Base-by-base conservation (phyloP, 1,284 basidiomycete species). In the Tetrapyrgos nigripes region DNA sequence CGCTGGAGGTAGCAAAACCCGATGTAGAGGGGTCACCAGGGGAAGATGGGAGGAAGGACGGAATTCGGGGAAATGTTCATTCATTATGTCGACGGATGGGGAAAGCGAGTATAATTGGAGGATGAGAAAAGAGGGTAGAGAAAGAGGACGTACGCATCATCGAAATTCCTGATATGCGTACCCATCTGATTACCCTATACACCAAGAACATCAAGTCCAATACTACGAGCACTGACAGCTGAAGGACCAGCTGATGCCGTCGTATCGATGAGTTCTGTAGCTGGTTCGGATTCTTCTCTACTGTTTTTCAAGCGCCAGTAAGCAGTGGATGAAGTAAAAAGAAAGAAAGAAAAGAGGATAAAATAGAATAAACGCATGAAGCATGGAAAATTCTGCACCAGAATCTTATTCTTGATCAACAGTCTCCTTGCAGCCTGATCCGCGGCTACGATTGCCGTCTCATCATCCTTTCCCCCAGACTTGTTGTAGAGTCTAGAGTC, bases 211-310 rank as follows among this genome's bases (percentile, higher is more conserved):
- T 88, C 82, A 2, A 74, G 72, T n/a, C 75, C 78, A 23, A 67
- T 64, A n/a, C n/a, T n/a, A 21, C 68, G 66, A 73, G 83, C 80
- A 58, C 77, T 64, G 14, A 62, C 37, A 76, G 83, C 48, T 79
- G 77, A 60, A 73, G 75, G 35, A 75, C 82, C 63, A 73, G 76
- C 14, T 79, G 77, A 46, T 78, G 71, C 60, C 73, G 62, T 78
- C 70, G 65, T 79, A 35, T 83, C 79, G 67, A 89, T 85, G 64
- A 99, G 85, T 75, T 99, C 97, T 4, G 96, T 93, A 2, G 93
- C 93, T 55, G 91, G 89, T 78, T 99, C 97, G 0, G 96, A 89
- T 74, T 98, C 97, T 76, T 98, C 95, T 73, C 94, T 95, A 69
- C 50, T 49, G 40, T 35, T 29, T 33, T 33, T 8, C 31, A 33